A percentile compares a stretch with the other conserved stretches of the same genome.
phyloP scores from a whole-genome alignment of 306 rosid genomes.

The Pyrus pyrifolia region DNA sequence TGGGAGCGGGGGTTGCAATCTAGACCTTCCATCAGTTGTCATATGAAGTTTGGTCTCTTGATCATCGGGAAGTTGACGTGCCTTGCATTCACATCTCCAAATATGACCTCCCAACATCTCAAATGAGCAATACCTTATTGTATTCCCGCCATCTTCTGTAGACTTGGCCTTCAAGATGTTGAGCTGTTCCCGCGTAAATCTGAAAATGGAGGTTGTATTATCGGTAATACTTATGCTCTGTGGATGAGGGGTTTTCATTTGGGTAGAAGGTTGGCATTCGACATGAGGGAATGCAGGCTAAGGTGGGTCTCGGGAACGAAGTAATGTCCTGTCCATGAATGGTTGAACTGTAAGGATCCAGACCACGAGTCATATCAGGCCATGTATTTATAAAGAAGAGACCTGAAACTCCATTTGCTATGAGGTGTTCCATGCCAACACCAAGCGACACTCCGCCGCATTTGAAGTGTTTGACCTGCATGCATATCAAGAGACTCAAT shows the following conservation, averaged over 20 bases:
- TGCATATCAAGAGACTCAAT: no score
- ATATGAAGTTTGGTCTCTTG: slow-evolving; percentile 71
- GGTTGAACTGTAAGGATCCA: slow-evolving; percentile 59
- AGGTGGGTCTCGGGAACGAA: slow-evolving; percentile 68
- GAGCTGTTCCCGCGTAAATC: slow-evolving; percentile 53
- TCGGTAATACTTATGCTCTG: slow-evolving; percentile 27
- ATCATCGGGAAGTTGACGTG: slow-evolving; percentile 53
- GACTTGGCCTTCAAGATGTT: slow-evolving; percentile 53
- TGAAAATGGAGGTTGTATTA: slow-evolving; percentile 45
- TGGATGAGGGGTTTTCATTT: slow-evolving; percentile 33
- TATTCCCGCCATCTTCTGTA: slow-evolving; percentile 51
- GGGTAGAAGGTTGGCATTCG: slow-evolving; percentile 68
- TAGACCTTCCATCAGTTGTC: slow-evolving; percentile 83
- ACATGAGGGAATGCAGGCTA: slow-evolving; percentile 58
- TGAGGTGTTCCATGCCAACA: slow-evolving; percentile 84
- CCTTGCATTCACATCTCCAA: slow-evolving; percentile 60
- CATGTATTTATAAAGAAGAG: slow-evolving; percentile 81
- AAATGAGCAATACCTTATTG: slow-evolving; percentile 53
- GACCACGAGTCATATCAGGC: slow-evolving; percentile 82
- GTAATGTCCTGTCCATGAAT: slow-evolving; percentile 59
- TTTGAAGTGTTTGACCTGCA: slow-evolving; percentile 68
- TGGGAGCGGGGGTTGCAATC: slow-evolving; percentile 77
- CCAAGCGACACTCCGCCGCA: slow-evolving; percentile 89
- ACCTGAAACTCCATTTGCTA: slow-evolving; percentile 82
- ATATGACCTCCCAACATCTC: slow-evolving; percentile 81